Conservation (phyloP, 495 filamentous ascomycete genomes). For the Penicillium argentinense region DNA sequence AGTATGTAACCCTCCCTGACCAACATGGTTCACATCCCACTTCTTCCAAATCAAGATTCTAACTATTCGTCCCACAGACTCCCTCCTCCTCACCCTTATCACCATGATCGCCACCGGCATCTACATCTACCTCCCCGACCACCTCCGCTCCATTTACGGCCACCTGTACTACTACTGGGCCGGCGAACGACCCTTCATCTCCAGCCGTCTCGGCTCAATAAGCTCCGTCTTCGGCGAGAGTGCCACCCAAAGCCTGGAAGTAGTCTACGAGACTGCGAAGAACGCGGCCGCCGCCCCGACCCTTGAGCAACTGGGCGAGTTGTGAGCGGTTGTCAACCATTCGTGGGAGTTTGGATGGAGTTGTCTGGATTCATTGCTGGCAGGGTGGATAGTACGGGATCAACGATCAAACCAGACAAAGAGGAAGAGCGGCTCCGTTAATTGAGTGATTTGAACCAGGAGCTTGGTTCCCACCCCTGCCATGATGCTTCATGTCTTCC, state of each 20-base stretch:
- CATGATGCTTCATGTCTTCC: conserved; percentile 1
- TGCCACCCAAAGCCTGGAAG: conserved; percentile 34
- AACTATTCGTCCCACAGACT: conserved; percentile 58
- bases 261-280: conserved; percentile 47
- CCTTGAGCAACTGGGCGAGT: conserved; percentile 36
- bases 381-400: no score
- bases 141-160: conserved; percentile 72
- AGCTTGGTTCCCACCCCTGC: not conserved
- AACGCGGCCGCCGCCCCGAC: conserved; percentile 36
- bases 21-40: not conserved
- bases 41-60: not conserved
- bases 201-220: conserved; percentile 32
- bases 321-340: conserved; percentile 28
- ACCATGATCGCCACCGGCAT: conserved; percentile 81
- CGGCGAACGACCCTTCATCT: conserved; percentile 60
- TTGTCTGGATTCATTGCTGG: not conserved
- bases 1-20: conserved; percentile 50
- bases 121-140: conserved; percentile 89
- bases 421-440: no score
- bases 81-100: conserved; percentile 82
- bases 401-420: not conserved
- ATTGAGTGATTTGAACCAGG: no score
- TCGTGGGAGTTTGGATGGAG: no score
- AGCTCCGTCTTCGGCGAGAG: conserved; percentile 40
- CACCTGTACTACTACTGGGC: conserved; percentile 94